Conservation (phyloP, 1,139 yeast genomes). For the Saccharomycopsis hybrid region DNA sequence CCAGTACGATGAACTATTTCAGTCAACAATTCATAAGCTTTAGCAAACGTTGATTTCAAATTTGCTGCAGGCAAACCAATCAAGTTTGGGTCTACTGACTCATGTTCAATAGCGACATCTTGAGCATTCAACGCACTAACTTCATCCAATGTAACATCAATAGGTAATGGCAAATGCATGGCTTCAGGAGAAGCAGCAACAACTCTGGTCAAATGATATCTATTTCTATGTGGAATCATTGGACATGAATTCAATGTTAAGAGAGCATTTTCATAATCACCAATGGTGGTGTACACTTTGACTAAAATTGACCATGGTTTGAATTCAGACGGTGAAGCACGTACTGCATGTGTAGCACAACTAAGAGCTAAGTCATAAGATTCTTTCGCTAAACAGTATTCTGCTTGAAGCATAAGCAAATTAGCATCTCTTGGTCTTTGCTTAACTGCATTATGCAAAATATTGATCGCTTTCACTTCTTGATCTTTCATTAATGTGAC, state of each 20-base stretch:
- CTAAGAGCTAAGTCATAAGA: conserved; percentile 71
- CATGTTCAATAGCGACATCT: conserved; percentile 53
- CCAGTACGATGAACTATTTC: conserved; percentile 73
- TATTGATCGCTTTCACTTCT: conserved; percentile 70
- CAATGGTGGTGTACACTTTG: conserved; percentile 63
- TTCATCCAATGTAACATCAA: conserved; percentile 60
- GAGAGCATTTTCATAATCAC: conserved; percentile 80
- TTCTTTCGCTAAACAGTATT: conserved; percentile 63
- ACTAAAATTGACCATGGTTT: conserved; percentile 84
- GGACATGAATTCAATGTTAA: conserved; percentile 90
- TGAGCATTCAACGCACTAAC: conserved; percentile 44
- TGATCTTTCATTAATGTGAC: conserved; percentile 63
- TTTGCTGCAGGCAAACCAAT: conserved; percentile 79
- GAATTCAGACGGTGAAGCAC: conserved; percentile 88
- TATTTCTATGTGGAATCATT: conserved; percentile 79
- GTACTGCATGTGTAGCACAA: conserved; percentile 75
- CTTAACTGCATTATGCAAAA: conserved; percentile 55
- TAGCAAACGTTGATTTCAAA: conserved; percentile 76
- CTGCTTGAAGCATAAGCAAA: conserved; percentile 53
- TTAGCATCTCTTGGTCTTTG: conserved; percentile 60
- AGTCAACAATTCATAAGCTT: conserved; percentile 79
- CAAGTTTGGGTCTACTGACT: conserved; percentile 61
- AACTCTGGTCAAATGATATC: conserved; percentile 48
- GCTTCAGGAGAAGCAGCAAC: conserved; percentile 44
- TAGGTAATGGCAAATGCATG: conserved; percentile 79